Conservation (phyloP, 1,139 yeast species). For the Pneumocystis murina region DNA sequence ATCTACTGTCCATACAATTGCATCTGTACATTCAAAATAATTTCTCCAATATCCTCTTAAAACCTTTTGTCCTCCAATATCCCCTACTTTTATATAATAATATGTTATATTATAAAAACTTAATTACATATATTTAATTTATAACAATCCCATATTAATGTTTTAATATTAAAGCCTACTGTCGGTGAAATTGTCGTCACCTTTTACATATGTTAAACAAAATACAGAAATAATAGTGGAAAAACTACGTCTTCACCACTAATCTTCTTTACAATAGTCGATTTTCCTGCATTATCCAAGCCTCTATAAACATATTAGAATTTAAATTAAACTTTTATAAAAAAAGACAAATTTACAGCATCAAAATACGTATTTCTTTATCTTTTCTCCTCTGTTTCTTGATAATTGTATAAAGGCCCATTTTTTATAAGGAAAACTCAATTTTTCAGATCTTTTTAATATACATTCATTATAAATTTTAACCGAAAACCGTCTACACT, state of each 20-base stretch:
- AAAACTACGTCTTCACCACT: constrained; percentile 27
- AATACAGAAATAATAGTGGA: not conserved
- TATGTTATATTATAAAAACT: not conserved
- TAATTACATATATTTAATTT: constrained; percentile 27
- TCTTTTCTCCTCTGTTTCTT: constrained; percentile 73
- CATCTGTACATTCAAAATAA: constrained; percentile 74
- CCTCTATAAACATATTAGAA: constrained; percentile 29
- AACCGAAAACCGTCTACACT: no score
- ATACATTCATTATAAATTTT: not conserved
- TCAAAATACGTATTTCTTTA: constrained; percentile 54
- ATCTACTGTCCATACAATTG: constrained; percentile 87
- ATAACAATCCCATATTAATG: constrained; percentile 30
- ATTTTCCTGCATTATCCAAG: constrained; percentile 79
- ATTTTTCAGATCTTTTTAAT: not conserved
- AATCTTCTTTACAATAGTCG: constrained; percentile 52
- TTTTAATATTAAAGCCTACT: constrained; percentile 30
- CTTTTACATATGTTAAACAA: not conserved
- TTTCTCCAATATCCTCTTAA: constrained; percentile 79
- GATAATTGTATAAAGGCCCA: constrained; percentile 77
- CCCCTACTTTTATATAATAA: constrained; percentile 39
- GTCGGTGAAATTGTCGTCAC: constrained; percentile 39
- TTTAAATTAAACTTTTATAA: constrained; percentile 1
- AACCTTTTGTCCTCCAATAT: constrained; percentile 74
- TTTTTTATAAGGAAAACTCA: constrained; percentile 18
- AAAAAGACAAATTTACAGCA: constrained; percentile 29